A percentile compares a stretch with the other conserved stretches of the same genome.
phyloP scores from a whole-genome alignment of 371 early-diverging fungal genomes.

The Coemansia sp. region DNA sequence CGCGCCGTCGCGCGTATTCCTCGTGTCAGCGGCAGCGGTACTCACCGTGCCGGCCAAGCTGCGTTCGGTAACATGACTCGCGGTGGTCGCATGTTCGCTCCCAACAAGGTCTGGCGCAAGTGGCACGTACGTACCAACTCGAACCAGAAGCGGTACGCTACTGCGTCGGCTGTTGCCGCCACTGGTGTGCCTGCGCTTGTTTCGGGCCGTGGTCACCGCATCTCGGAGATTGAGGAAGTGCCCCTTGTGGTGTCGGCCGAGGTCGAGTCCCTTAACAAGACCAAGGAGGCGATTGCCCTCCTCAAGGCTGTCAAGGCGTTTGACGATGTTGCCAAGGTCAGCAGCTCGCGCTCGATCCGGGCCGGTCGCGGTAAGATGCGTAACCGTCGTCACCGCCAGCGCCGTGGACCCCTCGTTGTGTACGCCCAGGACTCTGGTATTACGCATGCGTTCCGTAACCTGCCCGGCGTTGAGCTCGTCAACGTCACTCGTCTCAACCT shows the following conservation, averaged over 20 bases:
- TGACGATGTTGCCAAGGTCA: slow-evolving; percentile 96
- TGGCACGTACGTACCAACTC: slow-evolving; percentile 99
- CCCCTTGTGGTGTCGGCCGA: slow-evolving; percentile 92
- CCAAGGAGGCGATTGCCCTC: slow-evolving; percentile 94
- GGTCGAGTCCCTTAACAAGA: slow-evolving; percentile 87
- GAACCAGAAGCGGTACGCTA: slow-evolving; percentile 98
- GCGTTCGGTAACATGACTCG: slow-evolving; percentile 99
- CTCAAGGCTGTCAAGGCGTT: slow-evolving; percentile 93
- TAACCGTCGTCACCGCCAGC: slow-evolving; percentile 98
- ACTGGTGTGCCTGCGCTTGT: slow-evolving; percentile 96
- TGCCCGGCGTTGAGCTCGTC: slow-evolving; percentile 98
- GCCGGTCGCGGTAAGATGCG: slow-evolving; percentile 99
- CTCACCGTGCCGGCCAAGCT: slow-evolving; percentile 99
- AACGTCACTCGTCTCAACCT: slow-evolving; percentile 94
- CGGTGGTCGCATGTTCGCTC: slow-evolving; percentile 99
- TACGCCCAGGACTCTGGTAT: slow-evolving; percentile 95
- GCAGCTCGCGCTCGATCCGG: slow-evolving; percentile 95
- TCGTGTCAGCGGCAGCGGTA: slow-evolving; percentile 98
- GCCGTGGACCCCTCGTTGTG: slow-evolving; percentile 98
- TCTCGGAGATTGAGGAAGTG: slow-evolving; percentile 93
- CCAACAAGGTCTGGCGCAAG: slow-evolving; percentile 99
- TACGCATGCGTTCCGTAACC: slow-evolving; percentile 98
- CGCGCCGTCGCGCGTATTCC: slow-evolving; percentile 99
- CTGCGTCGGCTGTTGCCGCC: slow-evolving; percentile 98
- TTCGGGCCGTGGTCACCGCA: slow-evolving; percentile 98